Conservation (phyloP, 2,329 filamentous ascomycete species). For the Pseudogymnoascus sp. region DNA sequence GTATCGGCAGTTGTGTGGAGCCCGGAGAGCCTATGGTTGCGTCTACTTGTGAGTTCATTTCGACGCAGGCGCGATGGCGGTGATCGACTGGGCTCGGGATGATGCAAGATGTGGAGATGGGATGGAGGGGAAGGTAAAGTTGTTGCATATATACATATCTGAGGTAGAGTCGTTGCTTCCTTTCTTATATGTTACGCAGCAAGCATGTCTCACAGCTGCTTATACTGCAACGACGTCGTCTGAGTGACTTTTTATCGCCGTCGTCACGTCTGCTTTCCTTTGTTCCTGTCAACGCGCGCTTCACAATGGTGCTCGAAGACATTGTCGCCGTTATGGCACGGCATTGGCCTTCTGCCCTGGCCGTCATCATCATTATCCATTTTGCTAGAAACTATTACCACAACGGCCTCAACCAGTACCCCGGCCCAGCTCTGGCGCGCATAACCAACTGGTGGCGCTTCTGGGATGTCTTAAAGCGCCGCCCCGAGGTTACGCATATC, state of each 20-base stretch:
- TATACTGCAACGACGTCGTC: background rate
- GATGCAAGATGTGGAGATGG: background rate
- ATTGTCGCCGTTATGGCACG: constrained; percentile 15
- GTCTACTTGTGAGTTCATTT: background rate
- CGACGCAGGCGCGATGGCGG: background rate
- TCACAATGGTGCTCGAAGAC: constrained; percentile 18
- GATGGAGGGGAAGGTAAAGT: background rate
- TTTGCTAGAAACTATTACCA: constrained; percentile 43
- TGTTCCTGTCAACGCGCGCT: background rate
- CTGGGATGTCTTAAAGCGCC: constrained; percentile 55
- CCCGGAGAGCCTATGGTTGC: background rate
- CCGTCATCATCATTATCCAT: constrained; percentile 32
- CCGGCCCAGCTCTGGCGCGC: constrained; percentile 61
- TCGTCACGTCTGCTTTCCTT: background rate
- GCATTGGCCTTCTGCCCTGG: constrained; percentile 37
- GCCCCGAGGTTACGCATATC: constrained; percentile 60
- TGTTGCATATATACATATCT: background rate
- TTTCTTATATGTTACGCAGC: background rate
- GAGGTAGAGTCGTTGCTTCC: background rate
- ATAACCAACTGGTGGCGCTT: constrained; percentile 69
- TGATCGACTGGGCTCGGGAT: background rate
- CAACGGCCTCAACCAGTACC: constrained; percentile 59
- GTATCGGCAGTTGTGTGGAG: background rate
- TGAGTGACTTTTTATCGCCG: background rate
- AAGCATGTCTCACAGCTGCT: background rate